Evolutionary conservation across 208 protist species (phyloP), one percentile per base, ranked within the genome.

Genomic region (Leishmania gerbilli): DNA sequence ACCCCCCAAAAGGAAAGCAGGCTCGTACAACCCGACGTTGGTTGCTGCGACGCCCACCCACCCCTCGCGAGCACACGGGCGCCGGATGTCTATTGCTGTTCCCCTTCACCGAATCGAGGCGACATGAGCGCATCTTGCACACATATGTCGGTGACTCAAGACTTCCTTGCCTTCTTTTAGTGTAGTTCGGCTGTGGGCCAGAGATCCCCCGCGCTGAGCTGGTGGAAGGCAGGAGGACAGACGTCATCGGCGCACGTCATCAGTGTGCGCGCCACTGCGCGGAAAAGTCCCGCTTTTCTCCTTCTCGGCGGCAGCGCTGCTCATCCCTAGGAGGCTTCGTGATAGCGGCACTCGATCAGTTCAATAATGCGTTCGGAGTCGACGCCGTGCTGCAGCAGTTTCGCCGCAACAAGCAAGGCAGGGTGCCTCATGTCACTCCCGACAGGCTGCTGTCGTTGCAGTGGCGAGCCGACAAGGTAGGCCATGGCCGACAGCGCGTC

Each of bases 401-500:
- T 90, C 19, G 65, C 77, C 37, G 80, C 88, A 56, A 89, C 75
- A 37, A 75, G 37, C 79, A 86, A 49, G 37, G 78, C 75, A 15
- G 69, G 79, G 21, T 83, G 81, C 3, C 84, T 81, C 64, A 81
- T 67, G 31, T 81, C 84, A 31, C 68, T 64, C 7, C 80, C 76
- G 0, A 81, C 72, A 19, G 89, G 87, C 76, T 95, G 89, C 49
- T 83, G 76, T 4, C 88, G 84, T 71, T 93, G 92, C 21, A 96
- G 83, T 21, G 93, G 93, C 7, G 90, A 94, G 49, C 88, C 91
- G 31, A 94, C 75, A 74, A 93, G 74, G 79, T 92, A 93, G 40
- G 90, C 91, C 75, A 92, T 81, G 19, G 90, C 88, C 13, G 93
- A 84, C 37, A 96, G 85, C 71, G 86, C 89, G 21, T 94, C 93